A percentile compares a stretch with the other conserved stretches of the same genome.
Conservation (phyloP, 2,329 filamentous ascomycete genomes). For the Apiospora aurea region DNA sequence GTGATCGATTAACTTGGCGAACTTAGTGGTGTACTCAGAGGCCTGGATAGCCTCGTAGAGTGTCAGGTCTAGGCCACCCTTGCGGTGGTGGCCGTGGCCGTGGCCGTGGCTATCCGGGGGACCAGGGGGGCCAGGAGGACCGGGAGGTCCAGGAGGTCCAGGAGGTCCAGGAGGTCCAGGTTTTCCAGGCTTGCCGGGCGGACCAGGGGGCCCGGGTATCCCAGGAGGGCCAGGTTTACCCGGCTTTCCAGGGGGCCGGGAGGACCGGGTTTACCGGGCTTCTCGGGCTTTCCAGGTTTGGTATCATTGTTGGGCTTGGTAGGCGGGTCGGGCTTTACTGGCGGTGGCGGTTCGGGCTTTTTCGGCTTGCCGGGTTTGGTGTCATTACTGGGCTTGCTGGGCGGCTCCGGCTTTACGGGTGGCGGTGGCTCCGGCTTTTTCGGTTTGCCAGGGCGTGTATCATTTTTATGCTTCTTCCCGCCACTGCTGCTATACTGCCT, state of each 20-base stretch:
- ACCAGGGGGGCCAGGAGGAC: background rate
- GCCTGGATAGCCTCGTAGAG: conserved; percentile 81
- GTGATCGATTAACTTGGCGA: conserved; percentile 77
- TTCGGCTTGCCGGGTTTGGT: background rate
- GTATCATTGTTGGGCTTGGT: background rate
- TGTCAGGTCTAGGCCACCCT: conserved; percentile 62
- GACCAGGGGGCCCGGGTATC: background rate
- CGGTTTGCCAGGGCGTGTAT: background rate
- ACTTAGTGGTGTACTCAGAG: conserved; percentile 78
- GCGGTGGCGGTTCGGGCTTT: background rate
- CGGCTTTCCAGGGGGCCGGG: background rate
- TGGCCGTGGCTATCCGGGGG: background rate
- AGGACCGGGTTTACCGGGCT: background rate
- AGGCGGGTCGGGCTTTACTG: background rate
- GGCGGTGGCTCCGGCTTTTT: background rate
- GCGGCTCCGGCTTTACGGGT: background rate
- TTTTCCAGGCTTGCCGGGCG: too few species aligned
- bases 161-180: background rate
- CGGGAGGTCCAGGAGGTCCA: background rate
- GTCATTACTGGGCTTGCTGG: background rate
- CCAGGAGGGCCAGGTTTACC: background rate
- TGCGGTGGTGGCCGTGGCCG: conserved; percentile 37
- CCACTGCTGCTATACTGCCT: background rate
- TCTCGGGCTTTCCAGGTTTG: background rate
- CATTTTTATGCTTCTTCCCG: background rate